Conservation (phyloP, 2,329 filamentous ascomycete genomes). For the Penicillium sp. region DNA sequence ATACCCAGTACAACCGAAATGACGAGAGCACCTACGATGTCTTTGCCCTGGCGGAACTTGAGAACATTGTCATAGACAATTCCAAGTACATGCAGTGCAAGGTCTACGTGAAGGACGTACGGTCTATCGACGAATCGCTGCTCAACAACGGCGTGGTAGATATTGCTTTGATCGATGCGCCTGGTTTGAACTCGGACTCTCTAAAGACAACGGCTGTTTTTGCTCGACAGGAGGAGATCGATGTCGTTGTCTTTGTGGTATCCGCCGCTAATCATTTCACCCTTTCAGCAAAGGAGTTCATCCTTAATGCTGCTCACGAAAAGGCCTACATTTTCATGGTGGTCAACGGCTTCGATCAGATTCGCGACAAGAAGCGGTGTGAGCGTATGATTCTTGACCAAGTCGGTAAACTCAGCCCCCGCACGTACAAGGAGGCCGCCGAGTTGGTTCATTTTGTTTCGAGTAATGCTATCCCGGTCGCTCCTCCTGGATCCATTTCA, state of each 20-base stretch:
- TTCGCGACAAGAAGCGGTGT: constrained; percentile 86
- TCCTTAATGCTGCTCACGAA: constrained; percentile 90
- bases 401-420: constrained; percentile 81
- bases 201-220: constrained; percentile 97
- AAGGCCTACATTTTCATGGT: constrained; percentile 99
- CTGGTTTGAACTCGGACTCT: constrained; percentile 92
- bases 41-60: constrained; percentile 73
- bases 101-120: constrained; percentile 89
- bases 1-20: constrained; percentile 76
- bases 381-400: constrained; percentile 93
- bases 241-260: constrained; percentile 97
- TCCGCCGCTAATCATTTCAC: constrained; percentile 98
- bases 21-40: constrained; percentile 95
- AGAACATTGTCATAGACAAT: constrained; percentile 88
- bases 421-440: constrained; percentile 86
- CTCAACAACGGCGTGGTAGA: constrained; percentile 98
- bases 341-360: constrained; percentile 94
- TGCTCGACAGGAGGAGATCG: constrained; percentile 95
- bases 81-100: constrained; percentile 92
- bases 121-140: constrained; percentile 86
- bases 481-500: constrained; percentile 57
- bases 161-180: constrained; percentile 95
- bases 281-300: constrained; percentile 95
- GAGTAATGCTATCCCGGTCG: constrained; percentile 87
- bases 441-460: constrained; percentile 98